Percentiles rank a stretch among this genome's conserved stretches.
phyloP scores from a whole-genome alignment of 192 early-diverging fungal genomes.

The Anaeromyces robustus region DNA sequence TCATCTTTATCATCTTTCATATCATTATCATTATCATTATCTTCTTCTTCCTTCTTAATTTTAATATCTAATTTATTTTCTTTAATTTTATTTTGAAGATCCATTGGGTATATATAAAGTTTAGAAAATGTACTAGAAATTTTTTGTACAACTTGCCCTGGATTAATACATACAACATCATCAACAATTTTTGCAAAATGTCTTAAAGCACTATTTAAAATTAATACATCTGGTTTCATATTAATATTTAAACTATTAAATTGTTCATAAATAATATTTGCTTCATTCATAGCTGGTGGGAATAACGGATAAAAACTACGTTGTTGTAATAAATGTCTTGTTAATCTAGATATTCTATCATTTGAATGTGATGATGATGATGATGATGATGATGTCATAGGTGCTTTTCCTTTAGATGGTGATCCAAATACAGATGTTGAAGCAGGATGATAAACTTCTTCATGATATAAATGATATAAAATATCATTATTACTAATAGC shows the following conservation, averaged over 20 bases:
- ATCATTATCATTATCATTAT: no score
- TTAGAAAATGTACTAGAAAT: conserved; percentile 62
- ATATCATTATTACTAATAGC: conserved; percentile 62
- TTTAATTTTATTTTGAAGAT: not conserved
- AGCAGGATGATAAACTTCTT: conserved; percentile 29
- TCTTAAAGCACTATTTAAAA: conserved; percentile 58
- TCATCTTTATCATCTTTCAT: no score
- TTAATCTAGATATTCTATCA: conserved; percentile 56
- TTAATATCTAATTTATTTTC: not conserved
- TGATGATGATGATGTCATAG: not conserved
- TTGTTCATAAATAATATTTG: conserved; percentile 16
- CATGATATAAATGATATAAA: conserved; percentile 49
- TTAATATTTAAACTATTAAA: conserved; percentile 11
- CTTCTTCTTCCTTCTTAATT: not conserved
- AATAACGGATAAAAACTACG: conserved; percentile 76
- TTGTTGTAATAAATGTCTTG: conserved; percentile 65
- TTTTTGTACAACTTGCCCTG: conserved; percentile 55
- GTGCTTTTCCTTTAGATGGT: conserved; percentile 13
- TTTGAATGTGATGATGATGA: conserved; percentile 4
- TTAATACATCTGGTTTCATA: conserved; percentile 62
- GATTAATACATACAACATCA: conserved; percentile 68
- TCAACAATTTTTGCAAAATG: conserved; percentile 57
- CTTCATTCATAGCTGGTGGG: conserved; percentile 26
- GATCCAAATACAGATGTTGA: not conserved
- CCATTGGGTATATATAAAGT: conserved; percentile 50